phyloP scores from a whole-genome alignment of 352 stramenopile genomes.

The Globisporangium orthogonon region DNA sequence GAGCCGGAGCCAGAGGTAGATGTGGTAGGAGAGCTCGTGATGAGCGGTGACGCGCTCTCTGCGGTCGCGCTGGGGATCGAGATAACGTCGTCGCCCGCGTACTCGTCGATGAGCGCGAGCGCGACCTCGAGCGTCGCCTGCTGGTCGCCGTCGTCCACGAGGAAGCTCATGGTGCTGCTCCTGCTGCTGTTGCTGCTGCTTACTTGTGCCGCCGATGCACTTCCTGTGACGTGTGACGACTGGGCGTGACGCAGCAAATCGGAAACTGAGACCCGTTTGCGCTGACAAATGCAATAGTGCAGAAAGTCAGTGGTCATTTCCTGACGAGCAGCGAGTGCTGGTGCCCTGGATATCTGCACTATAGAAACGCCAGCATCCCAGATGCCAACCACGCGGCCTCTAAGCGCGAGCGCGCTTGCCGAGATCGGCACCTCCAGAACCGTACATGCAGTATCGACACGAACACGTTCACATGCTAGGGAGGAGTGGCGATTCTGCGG shows the following conservation, averaged over 20 bases:
- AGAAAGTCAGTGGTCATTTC: too few species aligned
- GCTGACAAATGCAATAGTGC: too few species aligned
- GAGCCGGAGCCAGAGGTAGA: background rate
- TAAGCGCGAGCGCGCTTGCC: too few species aligned
- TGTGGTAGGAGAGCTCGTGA: background rate
- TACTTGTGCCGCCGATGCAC: background rate
- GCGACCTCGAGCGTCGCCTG: slow-evolving; percentile 16
- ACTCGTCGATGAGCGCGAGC: slow-evolving; percentile 18
- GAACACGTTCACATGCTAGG: too few species aligned
- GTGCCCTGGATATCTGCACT: background rate
- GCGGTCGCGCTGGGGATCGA: background rate
- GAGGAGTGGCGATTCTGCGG: too few species aligned
- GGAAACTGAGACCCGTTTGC: too few species aligned
- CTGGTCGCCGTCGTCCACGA: slow-evolving; percentile 13
- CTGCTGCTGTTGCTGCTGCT: too few species aligned
- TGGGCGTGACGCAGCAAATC: background rate
- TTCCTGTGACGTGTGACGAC: background rate
- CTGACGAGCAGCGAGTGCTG: background rate
- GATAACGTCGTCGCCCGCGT: slow-evolving; percentile 1
- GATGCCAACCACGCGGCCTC: too few species aligned
- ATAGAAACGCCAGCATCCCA: too few species aligned
- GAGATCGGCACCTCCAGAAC: too few species aligned
- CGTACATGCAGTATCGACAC: too few species aligned
- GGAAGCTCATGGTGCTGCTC: slow-evolving; percentile 8
- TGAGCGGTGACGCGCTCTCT: background rate